These are phyloP conservation scores for Dimargaris cristalligena DNA, from an alignment of 192 early-diverging fungal genomes.

Conservation along the genomic window DNA sequence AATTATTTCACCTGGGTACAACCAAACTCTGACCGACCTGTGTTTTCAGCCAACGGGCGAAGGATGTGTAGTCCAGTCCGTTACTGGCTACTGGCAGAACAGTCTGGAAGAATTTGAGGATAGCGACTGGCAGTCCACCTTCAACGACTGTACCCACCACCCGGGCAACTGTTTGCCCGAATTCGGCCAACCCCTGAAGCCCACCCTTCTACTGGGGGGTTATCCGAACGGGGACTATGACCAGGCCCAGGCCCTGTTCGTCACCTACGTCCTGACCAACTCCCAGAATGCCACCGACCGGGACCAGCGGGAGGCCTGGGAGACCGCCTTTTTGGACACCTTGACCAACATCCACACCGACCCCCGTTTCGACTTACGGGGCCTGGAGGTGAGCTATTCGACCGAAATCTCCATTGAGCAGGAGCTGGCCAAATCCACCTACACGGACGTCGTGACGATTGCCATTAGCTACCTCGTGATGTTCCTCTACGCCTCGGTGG, in stretches of 20 bases:
- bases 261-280: constrained; percentile 41
- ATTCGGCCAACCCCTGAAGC: constrained; percentile 44
- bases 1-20: constrained; percentile 19
- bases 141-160: constrained; percentile 25
- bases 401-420: constrained; percentile 42
- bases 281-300: constrained; percentile 22
- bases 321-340: constrained; percentile 21
- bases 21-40: constrained; percentile 30
- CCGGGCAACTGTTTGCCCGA: constrained; percentile 37
- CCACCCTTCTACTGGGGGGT: constrained; percentile 38
- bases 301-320: constrained; percentile 36
- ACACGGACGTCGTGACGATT: constrained; percentile 37
- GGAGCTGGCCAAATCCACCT: constrained; percentile 41
- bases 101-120: constrained; percentile 28
- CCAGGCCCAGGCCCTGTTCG: constrained; percentile 32
- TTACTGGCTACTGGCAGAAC: constrained; percentile 44
- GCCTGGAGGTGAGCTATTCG: constrained; percentile 34
- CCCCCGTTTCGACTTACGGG: constrained; percentile 13
- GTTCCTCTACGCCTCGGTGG: constrained; percentile 45
- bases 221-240: constrained; percentile 22
- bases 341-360: constrained; percentile 17
- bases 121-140: constrained; percentile 24
- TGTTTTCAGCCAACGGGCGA: constrained; percentile 41
- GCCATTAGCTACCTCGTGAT: constrained; percentile 39
- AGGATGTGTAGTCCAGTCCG: constrained; percentile 41